Base-by-base conservation (phyloP, 495 filamentous ascomycete genomes). In the Trichocladium uniseriatum region DNA sequence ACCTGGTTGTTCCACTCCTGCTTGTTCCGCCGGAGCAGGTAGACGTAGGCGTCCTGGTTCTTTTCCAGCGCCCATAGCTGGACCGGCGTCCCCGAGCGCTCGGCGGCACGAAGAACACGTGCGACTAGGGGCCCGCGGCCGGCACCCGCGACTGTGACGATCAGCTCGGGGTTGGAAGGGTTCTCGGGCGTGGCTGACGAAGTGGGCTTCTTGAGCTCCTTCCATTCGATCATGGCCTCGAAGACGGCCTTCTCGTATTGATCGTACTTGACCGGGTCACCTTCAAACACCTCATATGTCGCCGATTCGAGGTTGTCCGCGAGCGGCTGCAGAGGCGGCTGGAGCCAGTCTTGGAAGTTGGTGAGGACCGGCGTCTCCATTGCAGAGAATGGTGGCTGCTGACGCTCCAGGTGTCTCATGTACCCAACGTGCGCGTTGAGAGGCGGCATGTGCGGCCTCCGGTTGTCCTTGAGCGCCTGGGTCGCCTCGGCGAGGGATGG, bases 281-380 rank as follows among this genome's bases (percentile, higher is more conserved):
- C 94, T 65, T 99, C 92, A 59, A 99, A 99, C 8, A 97, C 90
- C 64, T 99, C 92, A 63, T 99, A 99, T 1, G 92, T 99, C 45
- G 94, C 85, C 40, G 86, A 92, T 61, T 99, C 92, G 20, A 99
- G 76, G 54, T 99, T 97, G 66, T 97, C 92, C 0, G 92, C 86
- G 16, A 99, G 75, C 1, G 92, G 92, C 60, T 99, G 94, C 32
- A 99, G 69, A 8, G 92, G 92, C 5, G 87, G 86, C 63, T 99
- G 92, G 2, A 97, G 72, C 68, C 92, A 97, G 62, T 99, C 92
- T 53, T 99, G 94, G 57, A 75, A 75, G 32, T 65, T 70, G 1
- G 59, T 62, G 22, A 75, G 52, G 2, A 65, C 64, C 2, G 51
- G 59, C 3, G 64, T 62, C 34, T 75, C 72, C 42, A 74, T 60